Conservation (phyloP, 176 grass and related monocot species). For the Triticum timopheevii region DNA sequence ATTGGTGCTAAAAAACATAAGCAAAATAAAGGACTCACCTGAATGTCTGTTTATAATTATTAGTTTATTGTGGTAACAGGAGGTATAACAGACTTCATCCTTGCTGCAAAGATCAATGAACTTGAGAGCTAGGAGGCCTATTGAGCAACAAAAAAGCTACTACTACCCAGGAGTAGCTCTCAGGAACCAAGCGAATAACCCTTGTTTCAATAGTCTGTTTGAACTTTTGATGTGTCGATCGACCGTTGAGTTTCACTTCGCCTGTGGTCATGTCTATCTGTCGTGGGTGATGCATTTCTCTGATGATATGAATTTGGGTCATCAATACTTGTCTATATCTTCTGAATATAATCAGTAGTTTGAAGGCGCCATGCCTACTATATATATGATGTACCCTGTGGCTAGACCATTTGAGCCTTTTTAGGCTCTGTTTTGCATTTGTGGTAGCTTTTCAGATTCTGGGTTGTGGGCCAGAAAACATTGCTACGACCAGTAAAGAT, state of each 20-base stretch:
- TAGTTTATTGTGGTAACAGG: slow-evolving; percentile 39
- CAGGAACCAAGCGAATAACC: neutral
- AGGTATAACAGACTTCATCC: slow-evolving; percentile 79
- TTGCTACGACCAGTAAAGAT: too few relatives aligned
- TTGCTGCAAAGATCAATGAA: slow-evolving; percentile 80
- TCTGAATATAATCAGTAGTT: neutral
- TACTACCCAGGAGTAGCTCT: neutral
- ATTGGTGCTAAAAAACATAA: neutral
- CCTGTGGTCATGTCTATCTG: neutral
- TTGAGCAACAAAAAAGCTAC: slow-evolving; percentile 65
- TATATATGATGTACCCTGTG: neutral
- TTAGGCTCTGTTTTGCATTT: neutral
- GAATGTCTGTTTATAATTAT: too few relatives aligned
- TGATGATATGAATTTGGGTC: neutral
- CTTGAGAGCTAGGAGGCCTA: slow-evolving; percentile 50
- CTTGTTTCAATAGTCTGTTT: neutral
- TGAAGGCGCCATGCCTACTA: neutral
- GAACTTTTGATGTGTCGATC: neutral
- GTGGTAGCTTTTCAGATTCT: too few relatives aligned
- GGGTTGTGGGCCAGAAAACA: too few relatives aligned
- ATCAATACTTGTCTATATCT: neutral
- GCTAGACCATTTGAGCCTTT: neutral
- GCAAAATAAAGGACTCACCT: too few relatives aligned
- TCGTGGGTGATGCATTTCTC: neutral
- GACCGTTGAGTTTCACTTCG: too few relatives aligned